Percentiles rank a stretch among this genome's conserved stretches.
Conservation (phyloP, 768 basidiomycete genomes). For the Rubroboletus pulcherrimus region DNA sequence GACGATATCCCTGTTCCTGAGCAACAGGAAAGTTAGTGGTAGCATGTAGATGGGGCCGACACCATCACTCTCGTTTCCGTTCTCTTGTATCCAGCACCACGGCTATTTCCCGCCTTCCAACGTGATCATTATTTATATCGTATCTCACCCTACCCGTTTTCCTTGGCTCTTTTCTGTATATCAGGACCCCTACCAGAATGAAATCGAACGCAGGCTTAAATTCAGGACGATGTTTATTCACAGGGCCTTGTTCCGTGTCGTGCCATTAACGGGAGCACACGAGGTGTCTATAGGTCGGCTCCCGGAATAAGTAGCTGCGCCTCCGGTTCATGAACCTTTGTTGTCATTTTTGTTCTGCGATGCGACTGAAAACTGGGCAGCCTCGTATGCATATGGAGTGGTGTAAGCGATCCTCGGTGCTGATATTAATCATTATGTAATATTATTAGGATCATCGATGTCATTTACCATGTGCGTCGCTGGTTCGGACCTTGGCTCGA, state of each 20-base stretch:
- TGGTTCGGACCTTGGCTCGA: neutral
- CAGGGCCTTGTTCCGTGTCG: neutral
- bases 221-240: too few relatives aligned
- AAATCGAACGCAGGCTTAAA: neutral
- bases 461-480: too few relatives aligned
- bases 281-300: neutral
- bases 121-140: conserved; percentile 8
- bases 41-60: neutral
- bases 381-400: too few relatives aligned
- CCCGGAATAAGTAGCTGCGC: neutral
- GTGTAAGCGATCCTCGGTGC: too few relatives aligned
- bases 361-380: too few relatives aligned
- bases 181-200: conserved; percentile 5
- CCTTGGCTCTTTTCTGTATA: conserved; percentile 13
- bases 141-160: conserved; percentile 9
- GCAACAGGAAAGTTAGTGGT: conserved; percentile 3
- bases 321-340: neutral
- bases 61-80: neutral
- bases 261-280: neutral
- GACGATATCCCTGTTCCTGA: neutral
- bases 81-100: conserved; percentile 2
- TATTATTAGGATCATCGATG: too few relatives aligned
- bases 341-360: neutral
- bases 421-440: too few relatives aligned
- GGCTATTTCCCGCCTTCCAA: neutral